Conservation (phyloP, 2,329 filamentous ascomycete genomes). For the Pseudocercospora musae region DNA sequence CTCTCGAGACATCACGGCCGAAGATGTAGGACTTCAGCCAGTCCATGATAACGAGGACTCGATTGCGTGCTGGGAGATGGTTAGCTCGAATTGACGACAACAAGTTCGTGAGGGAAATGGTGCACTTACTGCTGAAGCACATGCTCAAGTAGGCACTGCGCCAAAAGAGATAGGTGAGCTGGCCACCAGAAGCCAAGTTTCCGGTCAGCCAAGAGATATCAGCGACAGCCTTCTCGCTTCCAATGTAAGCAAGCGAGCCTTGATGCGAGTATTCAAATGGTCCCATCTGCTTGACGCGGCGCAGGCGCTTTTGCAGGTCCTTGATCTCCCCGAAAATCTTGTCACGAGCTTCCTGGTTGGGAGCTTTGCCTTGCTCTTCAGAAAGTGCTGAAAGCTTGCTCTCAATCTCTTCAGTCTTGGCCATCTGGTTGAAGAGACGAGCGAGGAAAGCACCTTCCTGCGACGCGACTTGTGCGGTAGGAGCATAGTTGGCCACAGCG, state of each 20-base stretch:
- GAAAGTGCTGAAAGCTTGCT: conserved; percentile 68
- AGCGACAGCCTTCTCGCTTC: conserved; percentile 94
- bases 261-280: conserved; percentile 99
- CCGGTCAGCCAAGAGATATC: conserved; percentile 97
- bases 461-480: conserved; percentile 91
- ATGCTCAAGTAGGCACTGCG: conserved; percentile 96
- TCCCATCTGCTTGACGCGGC: conserved; percentile 88
- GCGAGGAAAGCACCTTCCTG: conserved; percentile 96
- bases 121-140: conserved; percentile 77
- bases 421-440: conserved; percentile 97
- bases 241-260: conserved; percentile 94
- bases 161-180: conserved; percentile 96
- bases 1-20: conserved; percentile 86
- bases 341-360: conserved; percentile 59
- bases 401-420: conserved; percentile 85
- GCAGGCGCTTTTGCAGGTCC: conserved; percentile 77
- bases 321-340: conserved; percentile 72
- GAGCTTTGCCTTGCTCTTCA: conserved; percentile 58
- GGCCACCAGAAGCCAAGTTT: conserved; percentile 87
- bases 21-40: conserved; percentile 98
- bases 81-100: too few species aligned
- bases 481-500: conserved; percentile 94
- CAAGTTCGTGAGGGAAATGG: too few species aligned
- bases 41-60: conserved; percentile 86
- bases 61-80: conserved; percentile 63